Evolutionary conservation across 1,284 basidiomycete genomes (phyloP).

Genomic region (Flammula alnicola): DNA sequence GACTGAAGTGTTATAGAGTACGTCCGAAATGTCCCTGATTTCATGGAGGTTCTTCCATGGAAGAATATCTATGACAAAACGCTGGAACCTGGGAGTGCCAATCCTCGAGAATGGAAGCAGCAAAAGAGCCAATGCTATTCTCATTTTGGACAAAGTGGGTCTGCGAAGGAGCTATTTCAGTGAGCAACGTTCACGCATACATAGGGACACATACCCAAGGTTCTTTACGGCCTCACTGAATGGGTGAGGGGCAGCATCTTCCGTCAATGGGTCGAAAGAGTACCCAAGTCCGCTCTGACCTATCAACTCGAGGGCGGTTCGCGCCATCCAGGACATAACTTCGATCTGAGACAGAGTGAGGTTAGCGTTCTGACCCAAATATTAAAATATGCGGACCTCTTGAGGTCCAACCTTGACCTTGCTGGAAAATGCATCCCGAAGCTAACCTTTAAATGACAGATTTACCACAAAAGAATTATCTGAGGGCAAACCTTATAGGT

Average conservation of each 20-base stretch:
- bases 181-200: not conserved
- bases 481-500: conserved; percentile 25
- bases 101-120: conserved; percentile 16
- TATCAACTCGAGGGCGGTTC: conserved; percentile 34
- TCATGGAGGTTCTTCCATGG: conserved; percentile 35
- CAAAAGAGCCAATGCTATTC: conserved; percentile 6
- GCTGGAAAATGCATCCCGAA: conserved; percentile 21
- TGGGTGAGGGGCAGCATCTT: conserved; percentile 25
- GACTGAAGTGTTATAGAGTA: conserved; percentile 37
- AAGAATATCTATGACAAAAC: conserved; percentile 33
- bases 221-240: conserved; percentile 27
- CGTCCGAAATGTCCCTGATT: conserved; percentile 37
- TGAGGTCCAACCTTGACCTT: conserved; percentile 20
- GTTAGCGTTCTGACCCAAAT: not conserved
- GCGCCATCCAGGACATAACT: conserved; percentile 29
- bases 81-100: conserved; percentile 29
- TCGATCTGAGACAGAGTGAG: conserved; percentile 30
- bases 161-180: not conserved
- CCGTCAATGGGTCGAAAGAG: conserved; percentile 33
- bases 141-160: conserved; percentile 1
- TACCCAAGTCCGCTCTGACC: conserved; percentile 37
- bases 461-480: conserved; percentile 12
- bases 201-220: conserved; percentile 25
- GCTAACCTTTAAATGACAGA: conserved; percentile 14
- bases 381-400: conserved; percentile 11